Percentiles rank a stretch among this genome's conserved stretches.
These are phyloP conservation scores for Gymnopilus junonius DNA, from an alignment of 768 basidiomycete genomes.

Conservation along the genomic window DNA sequence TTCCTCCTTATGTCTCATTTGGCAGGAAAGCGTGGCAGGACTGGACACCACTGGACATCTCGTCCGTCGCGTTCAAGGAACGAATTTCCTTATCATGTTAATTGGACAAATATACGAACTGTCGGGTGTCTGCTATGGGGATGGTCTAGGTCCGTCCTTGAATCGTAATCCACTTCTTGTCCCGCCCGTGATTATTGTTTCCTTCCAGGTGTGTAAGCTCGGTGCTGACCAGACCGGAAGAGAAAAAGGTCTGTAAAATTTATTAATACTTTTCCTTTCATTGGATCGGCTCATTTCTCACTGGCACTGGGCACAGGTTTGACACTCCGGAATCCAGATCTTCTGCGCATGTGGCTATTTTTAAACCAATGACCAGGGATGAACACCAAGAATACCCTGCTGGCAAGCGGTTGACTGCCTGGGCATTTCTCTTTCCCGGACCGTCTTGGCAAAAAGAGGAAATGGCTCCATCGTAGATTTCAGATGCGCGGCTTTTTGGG, in stretches of 20 bases:
- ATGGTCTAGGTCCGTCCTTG: neutral
- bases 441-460: constrained; percentile 4
- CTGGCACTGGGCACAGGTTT: neutral
- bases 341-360: neutral
- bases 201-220: neutral
- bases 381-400: constrained; percentile 2
- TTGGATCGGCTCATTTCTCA: neutral
- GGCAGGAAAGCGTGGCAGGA: constrained; percentile 2
- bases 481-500: neutral
- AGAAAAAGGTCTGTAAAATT: neutral
- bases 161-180: neutral
- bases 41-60: neutral
- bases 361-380: neutral
- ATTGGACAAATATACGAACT: neutral
- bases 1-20: constrained; percentile 1
- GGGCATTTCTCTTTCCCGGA: constrained; percentile 3
- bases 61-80: neutral
- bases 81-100: neutral
- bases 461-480: constrained; percentile 5
- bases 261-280: neutral
- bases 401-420: neutral
- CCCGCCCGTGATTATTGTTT: constrained; percentile 1
- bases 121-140: neutral
- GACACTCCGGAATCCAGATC: neutral
- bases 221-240: neutral